Evolutionary conservation across 768 basidiomycete species (phyloP).

Genomic region (Collybiopsis confluens): DNA sequence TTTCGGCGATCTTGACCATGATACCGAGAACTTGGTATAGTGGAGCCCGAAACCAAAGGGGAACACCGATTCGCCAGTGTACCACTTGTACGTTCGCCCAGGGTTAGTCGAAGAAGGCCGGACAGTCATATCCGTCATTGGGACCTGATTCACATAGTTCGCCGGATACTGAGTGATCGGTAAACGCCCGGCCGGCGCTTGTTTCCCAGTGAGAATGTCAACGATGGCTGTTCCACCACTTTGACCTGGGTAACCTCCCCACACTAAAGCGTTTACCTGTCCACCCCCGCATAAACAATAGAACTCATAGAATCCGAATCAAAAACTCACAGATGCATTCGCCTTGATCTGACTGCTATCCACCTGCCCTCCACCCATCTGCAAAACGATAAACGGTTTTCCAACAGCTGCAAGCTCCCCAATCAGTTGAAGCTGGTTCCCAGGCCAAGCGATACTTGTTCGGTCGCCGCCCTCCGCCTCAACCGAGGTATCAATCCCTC

Average conservation of each 20-base stretch:
- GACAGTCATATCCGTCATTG: constrained; percentile 57
- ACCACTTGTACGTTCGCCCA: constrained; percentile 59
- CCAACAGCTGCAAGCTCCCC: constrained; percentile 37
- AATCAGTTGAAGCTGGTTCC: constrained; percentile 49
- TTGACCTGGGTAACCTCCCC: constrained; percentile 57
- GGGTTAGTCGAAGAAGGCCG: constrained; percentile 45
- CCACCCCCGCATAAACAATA: background rate
- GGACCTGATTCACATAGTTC: constrained; percentile 40
- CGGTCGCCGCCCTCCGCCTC: constrained; percentile 48
- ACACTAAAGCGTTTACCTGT: constrained; percentile 49
- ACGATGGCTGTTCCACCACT: constrained; percentile 50
- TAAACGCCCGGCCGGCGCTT: constrained; percentile 52
- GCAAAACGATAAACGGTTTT: constrained; percentile 50
- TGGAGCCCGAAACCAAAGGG: constrained; percentile 53
- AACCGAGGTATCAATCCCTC: constrained; percentile 47
- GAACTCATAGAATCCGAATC: background rate
- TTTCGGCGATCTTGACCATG: constrained; percentile 32
- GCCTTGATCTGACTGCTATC: constrained; percentile 43
- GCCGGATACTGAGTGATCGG: constrained; percentile 51
- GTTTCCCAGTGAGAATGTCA: constrained; percentile 48
- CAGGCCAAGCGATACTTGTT: constrained; percentile 48
- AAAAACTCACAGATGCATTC: constrained; percentile 31
- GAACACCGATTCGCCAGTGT: constrained; percentile 44
- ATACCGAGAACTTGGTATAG: constrained; percentile 44
- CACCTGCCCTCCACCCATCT: constrained; percentile 56